Evolutionary conservation across 495 filamentous ascomycete genomes (phyloP), one percentile per base, ranked within the genome.

Genomic region (Tuber microsphaerosporum): DNA sequence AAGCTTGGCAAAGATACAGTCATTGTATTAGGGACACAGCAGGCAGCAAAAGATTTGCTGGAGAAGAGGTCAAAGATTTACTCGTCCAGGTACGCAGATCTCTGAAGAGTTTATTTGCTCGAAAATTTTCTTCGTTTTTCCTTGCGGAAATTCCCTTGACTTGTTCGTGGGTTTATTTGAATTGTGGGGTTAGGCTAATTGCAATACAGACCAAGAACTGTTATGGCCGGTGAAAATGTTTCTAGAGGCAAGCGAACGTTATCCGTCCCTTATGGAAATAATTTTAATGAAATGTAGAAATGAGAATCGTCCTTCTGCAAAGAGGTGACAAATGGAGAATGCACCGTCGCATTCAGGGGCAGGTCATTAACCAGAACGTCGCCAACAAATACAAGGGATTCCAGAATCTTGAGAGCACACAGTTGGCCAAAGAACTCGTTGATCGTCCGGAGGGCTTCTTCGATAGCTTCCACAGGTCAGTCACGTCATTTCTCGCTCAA

Each of bases 61-160:
- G 56, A 65, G 56, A 65, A 65, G 56, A 65, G 56, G 31, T 65
- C 56, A 26, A 65, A 65, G 31, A 65, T 65, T 65, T 65, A 65
- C 31, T 65, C 56, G 17, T 65, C 56, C 12, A 65, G 56, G 56
- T 65, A 17, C 6, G 56, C 17, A 31, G 56, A 65, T 34, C 31
- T 17, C 26, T 1, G 14, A 34, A 34, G 14, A 17, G 56, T 31
- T 65, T 65, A 34, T 34, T 34, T 65, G n/a, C 56, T 1, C 2
- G 56, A 65, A 31, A 65, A 16, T 7, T 12, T n/a, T 31, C 16
- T 65, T n/a, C 51, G 22, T 61, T 26, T 65, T 65, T 9, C 56
- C 26, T 65, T 65, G 56, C 26, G 26, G 56, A 65, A 65, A 65
- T 31, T 34, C 6, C 17, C 31, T 65, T 31, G 56, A 4, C 26